Conservation (phyloP, 345 rosid species). For the thale cress (Arabidopsis thaliana) region DNA sequence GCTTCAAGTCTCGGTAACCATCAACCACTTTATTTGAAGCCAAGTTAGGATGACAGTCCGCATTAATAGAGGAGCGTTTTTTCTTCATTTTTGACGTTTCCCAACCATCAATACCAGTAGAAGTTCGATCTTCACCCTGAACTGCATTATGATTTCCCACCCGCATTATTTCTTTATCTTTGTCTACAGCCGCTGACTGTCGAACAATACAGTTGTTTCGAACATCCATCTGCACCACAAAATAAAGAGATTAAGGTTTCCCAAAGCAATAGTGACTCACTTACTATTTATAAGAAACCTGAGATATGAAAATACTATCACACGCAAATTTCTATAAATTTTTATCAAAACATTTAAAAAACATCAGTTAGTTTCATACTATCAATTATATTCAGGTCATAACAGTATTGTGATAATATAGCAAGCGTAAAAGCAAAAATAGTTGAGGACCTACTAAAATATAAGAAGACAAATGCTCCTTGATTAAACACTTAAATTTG, state of each 20-base stretch:
- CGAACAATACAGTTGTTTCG: conserved; percentile 67
- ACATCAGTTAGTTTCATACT: no score
- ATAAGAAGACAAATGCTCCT: conserved; percentile 15
- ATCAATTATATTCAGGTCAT: neutral
- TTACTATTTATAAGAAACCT: neutral
- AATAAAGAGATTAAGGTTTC: conserved; percentile 34
- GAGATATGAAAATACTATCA: neutral
- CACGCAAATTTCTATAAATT: neutral
- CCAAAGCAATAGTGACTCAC: conserved; percentile 11
- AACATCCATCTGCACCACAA: conserved; percentile 63
- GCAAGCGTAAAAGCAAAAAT: neutral
- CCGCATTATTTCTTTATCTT: conserved; percentile 70
- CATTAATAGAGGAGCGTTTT: conserved; percentile 87
- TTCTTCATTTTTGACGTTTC: conserved; percentile 91
- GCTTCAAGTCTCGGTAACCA: conserved; percentile 78
- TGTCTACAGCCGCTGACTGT: conserved; percentile 65
- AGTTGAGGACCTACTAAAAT: neutral
- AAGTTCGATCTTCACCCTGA: conserved; percentile 78
- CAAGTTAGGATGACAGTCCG: conserved; percentile 60
- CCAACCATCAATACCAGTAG: conserved; percentile 84
- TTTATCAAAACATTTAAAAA: neutral
- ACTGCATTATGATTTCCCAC: conserved; percentile 59
- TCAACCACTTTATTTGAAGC: conserved; percentile 62
- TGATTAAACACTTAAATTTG: conserved; percentile 23
- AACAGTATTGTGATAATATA: conserved; percentile 7